Percentiles rank a stretch among this genome's conserved stretches.
These are phyloP conservation scores for Mucor circinelloides DNA, from an alignment of 371 early-diverging fungal genomes.

Conservation along the genomic window DNA sequence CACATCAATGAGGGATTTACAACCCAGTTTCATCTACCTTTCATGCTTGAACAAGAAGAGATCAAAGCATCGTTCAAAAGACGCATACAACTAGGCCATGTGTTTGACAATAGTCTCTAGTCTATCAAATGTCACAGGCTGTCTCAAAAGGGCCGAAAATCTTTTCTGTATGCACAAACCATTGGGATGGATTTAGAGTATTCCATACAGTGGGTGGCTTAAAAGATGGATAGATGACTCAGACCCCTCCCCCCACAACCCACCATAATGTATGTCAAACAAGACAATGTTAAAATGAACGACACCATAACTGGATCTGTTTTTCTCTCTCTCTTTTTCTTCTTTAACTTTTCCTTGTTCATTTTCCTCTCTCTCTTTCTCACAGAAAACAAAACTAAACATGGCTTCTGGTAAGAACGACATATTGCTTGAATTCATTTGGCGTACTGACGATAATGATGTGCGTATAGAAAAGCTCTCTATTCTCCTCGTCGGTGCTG, in stretches of 20 bases:
- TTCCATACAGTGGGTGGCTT: constrained; percentile 24
- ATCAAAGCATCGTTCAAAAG: background rate
- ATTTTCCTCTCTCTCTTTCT: no score
- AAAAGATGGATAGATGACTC: constrained; percentile 30
- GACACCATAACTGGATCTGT: background rate
- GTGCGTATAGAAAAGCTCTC: constrained; percentile 56
- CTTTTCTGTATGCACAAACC: background rate
- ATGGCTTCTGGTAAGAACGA: constrained; percentile 31
- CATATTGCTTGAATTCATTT: background rate
- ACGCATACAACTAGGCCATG: background rate
- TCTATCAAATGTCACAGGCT: background rate
- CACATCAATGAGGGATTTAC: background rate
- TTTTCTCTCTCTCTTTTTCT: constrained; percentile 11
- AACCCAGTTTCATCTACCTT: constrained; percentile 8
- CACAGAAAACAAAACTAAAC: background rate
- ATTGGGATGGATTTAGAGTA: no score
- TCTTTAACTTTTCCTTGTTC: constrained; percentile 1
- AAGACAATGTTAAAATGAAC: background rate
- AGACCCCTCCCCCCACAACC: constrained; percentile 16
- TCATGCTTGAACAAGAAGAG: background rate
- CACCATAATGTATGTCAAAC: background rate
- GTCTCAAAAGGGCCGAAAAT: no score
- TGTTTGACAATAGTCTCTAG: background rate
- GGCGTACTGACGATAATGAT: background rate
- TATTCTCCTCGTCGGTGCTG: constrained; percentile 90